phyloP scores from a whole-genome alignment of 2,329 filamentous ascomycete genomes.

The Nannizziopsis arthrosporioides region DNA sequence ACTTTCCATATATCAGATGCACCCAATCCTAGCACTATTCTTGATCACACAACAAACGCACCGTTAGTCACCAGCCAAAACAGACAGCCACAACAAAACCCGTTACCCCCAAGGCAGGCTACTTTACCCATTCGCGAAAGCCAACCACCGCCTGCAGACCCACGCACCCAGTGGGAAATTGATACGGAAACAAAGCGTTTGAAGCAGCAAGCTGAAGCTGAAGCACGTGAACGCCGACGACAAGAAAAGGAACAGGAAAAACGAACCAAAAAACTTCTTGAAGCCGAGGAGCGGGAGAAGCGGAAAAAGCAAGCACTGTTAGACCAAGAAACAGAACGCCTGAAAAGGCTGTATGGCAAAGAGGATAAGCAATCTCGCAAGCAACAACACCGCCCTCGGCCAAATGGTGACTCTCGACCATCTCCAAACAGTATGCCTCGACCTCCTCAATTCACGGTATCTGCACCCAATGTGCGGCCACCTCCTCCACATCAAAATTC shows the following conservation, averaged over 20 bases:
- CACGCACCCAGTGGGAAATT: constrained; percentile 42
- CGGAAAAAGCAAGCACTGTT: constrained; percentile 45
- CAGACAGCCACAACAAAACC: neutral
- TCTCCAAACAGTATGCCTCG: neutral
- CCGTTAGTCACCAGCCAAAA: neutral
- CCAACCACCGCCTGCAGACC: constrained; percentile 31
- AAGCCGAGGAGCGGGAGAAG: constrained; percentile 43
- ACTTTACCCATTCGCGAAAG: constrained; percentile 1
- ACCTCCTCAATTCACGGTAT: constrained; percentile 1
- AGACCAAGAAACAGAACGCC: constrained; percentile 65
- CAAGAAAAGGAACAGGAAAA: constrained; percentile 42
- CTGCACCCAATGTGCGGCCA: constrained; percentile 10
- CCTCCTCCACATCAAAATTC: constrained; percentile 7
- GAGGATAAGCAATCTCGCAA: constrained; percentile 28
- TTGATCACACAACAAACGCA: neutral
- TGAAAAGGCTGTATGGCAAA: constrained; percentile 48
- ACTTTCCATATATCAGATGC: constrained; percentile 61
- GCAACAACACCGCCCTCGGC: constrained; percentile 14
- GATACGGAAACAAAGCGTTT: constrained; percentile 40
- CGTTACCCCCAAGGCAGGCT: neutral
- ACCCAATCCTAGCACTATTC: constrained; percentile 12
- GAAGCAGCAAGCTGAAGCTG: constrained; percentile 32
- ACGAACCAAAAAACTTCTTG: constrained; percentile 41
- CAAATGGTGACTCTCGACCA: neutral
- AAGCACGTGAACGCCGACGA: constrained; percentile 34